A percentile compares a stretch with the other conserved stretches of the same genome.
Evolutionary conservation across 306 rosid species (phyloP).

Genomic region (Acacia acuminata): DNA sequence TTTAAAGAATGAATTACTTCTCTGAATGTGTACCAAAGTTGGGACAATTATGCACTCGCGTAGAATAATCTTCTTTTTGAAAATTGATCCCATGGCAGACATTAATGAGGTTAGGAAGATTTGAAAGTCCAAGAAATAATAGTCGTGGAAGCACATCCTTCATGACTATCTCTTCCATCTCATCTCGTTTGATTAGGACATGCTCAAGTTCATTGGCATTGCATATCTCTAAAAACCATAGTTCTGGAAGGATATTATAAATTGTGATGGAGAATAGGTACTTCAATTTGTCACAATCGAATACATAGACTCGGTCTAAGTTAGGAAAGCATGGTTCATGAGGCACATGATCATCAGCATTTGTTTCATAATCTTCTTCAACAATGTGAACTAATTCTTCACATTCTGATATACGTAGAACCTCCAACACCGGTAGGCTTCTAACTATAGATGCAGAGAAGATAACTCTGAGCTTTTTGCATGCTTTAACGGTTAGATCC

Average conservation of each 20-base stretch:
- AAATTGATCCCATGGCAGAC: not conserved
- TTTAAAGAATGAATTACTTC: no score
- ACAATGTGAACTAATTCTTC: not conserved
- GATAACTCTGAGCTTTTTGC: not conserved
- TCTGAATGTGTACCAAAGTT: no score
- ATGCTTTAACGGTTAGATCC: fast-evolving
- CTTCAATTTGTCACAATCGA: not conserved
- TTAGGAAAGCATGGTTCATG: not conserved
- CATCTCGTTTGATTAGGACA: not conserved
- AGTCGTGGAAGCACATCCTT: not conserved
- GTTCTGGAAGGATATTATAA: not conserved
- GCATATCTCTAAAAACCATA: fast-evolving
- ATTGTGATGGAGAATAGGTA: not conserved
- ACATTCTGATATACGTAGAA: not conserved
- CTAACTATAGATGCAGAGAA: not conserved
- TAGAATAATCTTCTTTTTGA: not conserved
- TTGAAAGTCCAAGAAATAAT: fast-evolving
- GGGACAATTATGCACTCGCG: not conserved
- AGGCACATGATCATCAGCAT: not conserved
- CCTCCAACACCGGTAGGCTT: not conserved
- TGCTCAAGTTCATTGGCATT: not conserved
- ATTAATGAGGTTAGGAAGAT: not conserved
- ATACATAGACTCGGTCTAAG: fast-evolving
- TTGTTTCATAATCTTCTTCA: not conserved
- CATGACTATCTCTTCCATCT: not conserved